A percentile compares a stretch with the other conserved stretches of the same genome.
Conservation (phyloP, 352 stramenopile species). For the Elongisporangium senticosum region DNA sequence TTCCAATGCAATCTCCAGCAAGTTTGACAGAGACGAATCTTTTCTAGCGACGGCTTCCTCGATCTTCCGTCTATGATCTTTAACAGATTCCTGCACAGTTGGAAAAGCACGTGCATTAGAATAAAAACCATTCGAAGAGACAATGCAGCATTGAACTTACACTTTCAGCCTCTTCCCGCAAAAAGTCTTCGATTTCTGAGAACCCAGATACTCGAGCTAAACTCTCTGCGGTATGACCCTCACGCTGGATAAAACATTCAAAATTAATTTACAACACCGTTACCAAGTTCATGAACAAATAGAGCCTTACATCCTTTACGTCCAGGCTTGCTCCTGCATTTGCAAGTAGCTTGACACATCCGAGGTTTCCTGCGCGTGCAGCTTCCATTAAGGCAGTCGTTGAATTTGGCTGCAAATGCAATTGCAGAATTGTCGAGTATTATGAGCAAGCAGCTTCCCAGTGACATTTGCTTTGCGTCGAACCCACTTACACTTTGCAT, state of each 20-base stretch:
- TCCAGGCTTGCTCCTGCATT: constrained; percentile 59
- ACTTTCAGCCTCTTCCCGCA: constrained; percentile 78
- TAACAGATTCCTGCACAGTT: constrained; percentile 64
- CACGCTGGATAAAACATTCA: constrained; percentile 29
- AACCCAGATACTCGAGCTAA: constrained; percentile 53
- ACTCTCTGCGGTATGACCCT: constrained; percentile 70
- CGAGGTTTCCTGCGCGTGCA: constrained; percentile 69
- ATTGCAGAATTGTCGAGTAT: neutral
- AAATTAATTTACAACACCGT: neutral
- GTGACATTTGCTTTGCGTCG: neutral
- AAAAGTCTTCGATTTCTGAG: constrained; percentile 69
- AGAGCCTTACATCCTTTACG: constrained; percentile 64
- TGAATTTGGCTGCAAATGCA: constrained; percentile 56
- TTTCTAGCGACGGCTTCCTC: constrained; percentile 64
- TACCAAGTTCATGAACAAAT: neutral
- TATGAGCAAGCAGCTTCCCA: neutral
- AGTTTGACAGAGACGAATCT: constrained; percentile 53
- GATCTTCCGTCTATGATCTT: constrained; percentile 78
- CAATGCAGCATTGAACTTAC: constrained; percentile 24
- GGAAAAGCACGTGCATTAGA: neutral
- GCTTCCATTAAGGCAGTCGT: constrained; percentile 87
- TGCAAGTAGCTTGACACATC: constrained; percentile 65
- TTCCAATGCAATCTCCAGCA: constrained; percentile 59
- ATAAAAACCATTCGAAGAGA: neutral
- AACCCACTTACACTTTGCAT: constrained; percentile 61